Percentiles rank a stretch among this genome's conserved stretches.
Conservation (phyloP, 164 flowering plant genomes). For the Chloranthus sessilifolius region DNA sequence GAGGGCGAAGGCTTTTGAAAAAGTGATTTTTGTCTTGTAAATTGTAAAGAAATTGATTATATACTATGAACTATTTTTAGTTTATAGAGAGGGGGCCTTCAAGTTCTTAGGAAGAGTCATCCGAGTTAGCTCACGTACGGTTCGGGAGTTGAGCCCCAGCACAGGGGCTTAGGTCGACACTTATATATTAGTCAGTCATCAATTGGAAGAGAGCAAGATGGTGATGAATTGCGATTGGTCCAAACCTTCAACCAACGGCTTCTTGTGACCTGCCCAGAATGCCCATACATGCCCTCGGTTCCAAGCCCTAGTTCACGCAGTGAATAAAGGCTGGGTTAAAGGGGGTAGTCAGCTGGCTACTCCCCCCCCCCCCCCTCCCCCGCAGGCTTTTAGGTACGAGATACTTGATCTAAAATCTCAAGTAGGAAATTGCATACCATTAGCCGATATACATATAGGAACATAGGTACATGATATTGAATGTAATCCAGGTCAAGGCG, state of each 20-base stretch:
- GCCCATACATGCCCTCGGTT: background rate
- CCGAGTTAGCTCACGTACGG: constrained; percentile 4
- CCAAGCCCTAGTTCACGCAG: background rate
- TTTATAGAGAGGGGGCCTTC: background rate
- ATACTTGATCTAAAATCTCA: constrained; percentile 1
- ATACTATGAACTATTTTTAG: background rate
- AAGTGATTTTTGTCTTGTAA: background rate
- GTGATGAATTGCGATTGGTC: constrained; percentile 17
- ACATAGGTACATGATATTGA: constrained; percentile 4
- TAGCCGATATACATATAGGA: constrained; percentile 2
- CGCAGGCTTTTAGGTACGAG: background rate
- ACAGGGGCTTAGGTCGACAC: constrained; percentile 7
- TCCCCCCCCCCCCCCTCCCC: background rate
- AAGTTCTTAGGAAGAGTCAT: constrained; percentile 3
- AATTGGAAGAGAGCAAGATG: constrained; percentile 16
- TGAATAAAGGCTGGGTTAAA: background rate
- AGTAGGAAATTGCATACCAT: background rate
- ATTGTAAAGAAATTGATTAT: background rate
- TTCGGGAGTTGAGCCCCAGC: constrained; percentile 1
- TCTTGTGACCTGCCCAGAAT: constrained; percentile 7
- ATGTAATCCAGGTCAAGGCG: background rate
- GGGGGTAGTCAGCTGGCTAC: constrained; percentile 1
- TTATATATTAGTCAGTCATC: constrained; percentile 16
- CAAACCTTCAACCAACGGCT: constrained; percentile 7
- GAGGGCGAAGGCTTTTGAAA: constrained; percentile 2